Percentiles rank a stretch among this genome's conserved stretches.
phyloP scores from a whole-genome alignment of 768 basidiomycete genomes.

The Botryobasidium botryosum region DNA sequence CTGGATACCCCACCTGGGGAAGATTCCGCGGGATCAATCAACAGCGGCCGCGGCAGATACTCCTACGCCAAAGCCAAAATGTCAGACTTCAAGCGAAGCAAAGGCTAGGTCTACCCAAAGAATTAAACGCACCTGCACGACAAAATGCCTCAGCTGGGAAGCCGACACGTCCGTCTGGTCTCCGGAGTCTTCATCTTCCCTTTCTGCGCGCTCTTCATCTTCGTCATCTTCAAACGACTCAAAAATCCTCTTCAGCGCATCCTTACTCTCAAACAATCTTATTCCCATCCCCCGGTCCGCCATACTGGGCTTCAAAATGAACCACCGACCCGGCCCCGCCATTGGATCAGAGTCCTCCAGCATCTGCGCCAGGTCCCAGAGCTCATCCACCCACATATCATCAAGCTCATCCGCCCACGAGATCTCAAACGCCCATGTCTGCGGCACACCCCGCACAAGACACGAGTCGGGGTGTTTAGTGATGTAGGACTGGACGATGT shows the following conservation, averaged over 20 bases:
- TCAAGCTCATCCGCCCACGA: slow-evolving; percentile 88
- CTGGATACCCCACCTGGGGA: too few relatives aligned
- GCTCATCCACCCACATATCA: slow-evolving; percentile 82
- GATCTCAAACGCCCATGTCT: slow-evolving; percentile 72
- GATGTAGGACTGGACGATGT: slow-evolving; percentile 50
- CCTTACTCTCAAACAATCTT: slow-evolving; percentile 67
- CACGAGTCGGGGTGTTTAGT: slow-evolving; percentile 48
- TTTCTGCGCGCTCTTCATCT: slow-evolving; percentile 29
- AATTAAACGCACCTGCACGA: slow-evolving; percentile 56
- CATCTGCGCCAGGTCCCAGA: slow-evolving; percentile 63
- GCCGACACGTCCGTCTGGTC: slow-evolving; percentile 36
- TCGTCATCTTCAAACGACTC: slow-evolving; percentile 54
- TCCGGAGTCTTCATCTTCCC: slow-evolving; percentile 11
- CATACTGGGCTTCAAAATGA: slow-evolving; percentile 96
- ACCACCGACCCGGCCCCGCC: slow-evolving; percentile 38
- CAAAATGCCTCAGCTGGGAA: slow-evolving; percentile 87
- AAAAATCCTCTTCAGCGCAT: slow-evolving; percentile 55
- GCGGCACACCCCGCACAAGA: slow-evolving; percentile 40
- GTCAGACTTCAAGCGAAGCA: too few relatives aligned
- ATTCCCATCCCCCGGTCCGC: slow-evolving; percentile 94
- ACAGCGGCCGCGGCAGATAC: slow-evolving; percentile 61
- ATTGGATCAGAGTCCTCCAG: slow-evolving; percentile 29
- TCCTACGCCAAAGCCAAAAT: too few relatives aligned
- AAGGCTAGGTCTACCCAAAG: neutral
- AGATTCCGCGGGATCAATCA: slow-evolving; percentile 49